Conservation (phyloP, 305 asterid species). For the Solanum chacoense region DNA sequence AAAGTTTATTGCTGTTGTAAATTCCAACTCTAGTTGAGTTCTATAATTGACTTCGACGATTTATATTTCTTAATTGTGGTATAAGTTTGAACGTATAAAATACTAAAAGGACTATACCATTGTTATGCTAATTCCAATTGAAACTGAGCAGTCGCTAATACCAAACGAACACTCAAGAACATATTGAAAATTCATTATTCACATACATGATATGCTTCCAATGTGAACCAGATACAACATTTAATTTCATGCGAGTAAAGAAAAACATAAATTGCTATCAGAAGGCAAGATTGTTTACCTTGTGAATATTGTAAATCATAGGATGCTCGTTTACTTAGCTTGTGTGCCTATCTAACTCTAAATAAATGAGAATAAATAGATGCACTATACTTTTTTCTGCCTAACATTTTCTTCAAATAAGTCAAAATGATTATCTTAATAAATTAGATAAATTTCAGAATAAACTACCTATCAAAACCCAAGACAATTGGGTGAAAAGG, state of each 20-base stretch:
- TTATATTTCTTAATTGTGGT: too few relatives aligned
- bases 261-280: neutral
- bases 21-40: too few relatives aligned
- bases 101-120: neutral
- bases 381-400: neutral
- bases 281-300: neutral
- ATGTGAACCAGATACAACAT: neutral
- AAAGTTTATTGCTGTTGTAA: too few relatives aligned
- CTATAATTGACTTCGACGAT: too few relatives aligned
- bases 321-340: neutral
- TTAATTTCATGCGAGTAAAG: neutral
- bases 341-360: neutral
- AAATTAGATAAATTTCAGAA: neutral
- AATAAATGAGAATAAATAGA: neutral
- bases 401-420: neutral
- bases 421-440: neutral
- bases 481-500: neutral
- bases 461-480: neutral
- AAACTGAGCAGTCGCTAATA: neutral
- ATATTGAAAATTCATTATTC: neutral
- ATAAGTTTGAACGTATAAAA: neutral
- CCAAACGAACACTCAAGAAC: neutral
- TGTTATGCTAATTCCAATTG: neutral
- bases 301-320: neutral
- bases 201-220: neutral